Percentiles rank a stretch among this genome's conserved stretches.
Conservation (phyloP, 1,284 basidiomycete genomes). For the Cutaneotrichosporon sp. region DNA sequence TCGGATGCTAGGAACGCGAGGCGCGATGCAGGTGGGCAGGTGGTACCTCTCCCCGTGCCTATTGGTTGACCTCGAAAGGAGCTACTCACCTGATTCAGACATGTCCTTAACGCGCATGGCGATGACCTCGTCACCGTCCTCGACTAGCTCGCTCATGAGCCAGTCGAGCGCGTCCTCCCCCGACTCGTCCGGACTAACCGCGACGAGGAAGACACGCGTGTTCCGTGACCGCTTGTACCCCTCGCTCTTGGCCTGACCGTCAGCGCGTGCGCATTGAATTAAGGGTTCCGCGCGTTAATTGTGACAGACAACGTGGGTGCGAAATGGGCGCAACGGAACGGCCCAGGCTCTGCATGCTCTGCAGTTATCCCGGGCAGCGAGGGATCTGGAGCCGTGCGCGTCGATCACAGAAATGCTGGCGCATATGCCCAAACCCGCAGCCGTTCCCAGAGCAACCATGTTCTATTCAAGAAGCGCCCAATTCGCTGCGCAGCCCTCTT, state of each 20-base stretch:
- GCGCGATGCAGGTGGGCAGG: too few relatives aligned
- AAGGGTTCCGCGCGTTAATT: not conserved
- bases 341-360: too few relatives aligned
- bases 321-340: too few relatives aligned
- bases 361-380: too few relatives aligned
- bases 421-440: too few relatives aligned
- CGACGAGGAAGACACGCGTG: conserved; percentile 86
- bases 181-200: conserved; percentile 81
- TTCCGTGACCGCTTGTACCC: conserved; percentile 72
- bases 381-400: not conserved
- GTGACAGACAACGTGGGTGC: too few relatives aligned
- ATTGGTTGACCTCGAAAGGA: not conserved
- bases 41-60: too few relatives aligned
- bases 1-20: too few relatives aligned
- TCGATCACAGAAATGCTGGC: not conserved
- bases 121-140: conserved; percentile 91
- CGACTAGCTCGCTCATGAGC: conserved; percentile 76
- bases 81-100: conserved; percentile 63
- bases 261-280: not conserved
- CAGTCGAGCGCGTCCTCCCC: conserved; percentile 81
- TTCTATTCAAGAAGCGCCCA: too few relatives aligned
- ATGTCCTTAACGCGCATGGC: conserved; percentile 85
- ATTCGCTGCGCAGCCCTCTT: too few relatives aligned
- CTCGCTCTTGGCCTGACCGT: conserved; percentile 69
- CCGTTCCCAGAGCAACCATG: too few relatives aligned